Evolutionary conservation across 1,284 basidiomycete species (phyloP), one percentile per base, ranked within the genome.

Genomic region (Violaceomyces palustris): DNA sequence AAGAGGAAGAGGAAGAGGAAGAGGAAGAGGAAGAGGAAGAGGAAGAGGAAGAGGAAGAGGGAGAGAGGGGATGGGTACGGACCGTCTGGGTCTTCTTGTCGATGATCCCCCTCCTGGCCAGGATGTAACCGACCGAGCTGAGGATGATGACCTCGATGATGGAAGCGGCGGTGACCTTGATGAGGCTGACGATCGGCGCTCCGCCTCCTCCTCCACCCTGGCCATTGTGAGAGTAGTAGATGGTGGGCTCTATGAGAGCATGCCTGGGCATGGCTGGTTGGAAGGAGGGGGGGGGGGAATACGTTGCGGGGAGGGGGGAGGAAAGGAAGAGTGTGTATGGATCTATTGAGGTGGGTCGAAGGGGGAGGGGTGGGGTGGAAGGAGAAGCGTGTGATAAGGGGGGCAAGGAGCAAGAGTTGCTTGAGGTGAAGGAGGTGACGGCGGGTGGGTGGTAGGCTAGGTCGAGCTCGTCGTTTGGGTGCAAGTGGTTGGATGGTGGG

Each of bases 91-190:
- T 90, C 53, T 81, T 81, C 74, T 90, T 91, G 73, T 94, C 89
- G 11, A 92, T 81, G 32, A 94, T 83, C 25, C 87, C 87, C 19
- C 80, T 79, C 35, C 78, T 75, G 1, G 91, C 87, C 31, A 94
- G 83, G 18, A 85, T 76, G 74, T 87, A 94, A 1, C 91, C 91
- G 2, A 88, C 85, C 2, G 87, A 71, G 76, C 88, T 92, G 63
- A 92, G 77, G 34, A 94, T 68, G 68, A 91, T 87, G 45, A 94
- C 91, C 74, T 93, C 84, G 35, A 87, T 77, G 59, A 94, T 91
- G 17, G 88, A 89, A 4, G 51, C 50, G 7, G 65, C 57, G 11
- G 68, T 72, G 34, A 69, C 68, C 28, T 58, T 53, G 45, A 66
- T 31, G 12, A 71, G 60, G 7, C 45, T 28, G 14, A 57, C 15